Base-by-base conservation (phyloP, 495 filamentous ascomycete species). In the Aspergillus steynii region DNA sequence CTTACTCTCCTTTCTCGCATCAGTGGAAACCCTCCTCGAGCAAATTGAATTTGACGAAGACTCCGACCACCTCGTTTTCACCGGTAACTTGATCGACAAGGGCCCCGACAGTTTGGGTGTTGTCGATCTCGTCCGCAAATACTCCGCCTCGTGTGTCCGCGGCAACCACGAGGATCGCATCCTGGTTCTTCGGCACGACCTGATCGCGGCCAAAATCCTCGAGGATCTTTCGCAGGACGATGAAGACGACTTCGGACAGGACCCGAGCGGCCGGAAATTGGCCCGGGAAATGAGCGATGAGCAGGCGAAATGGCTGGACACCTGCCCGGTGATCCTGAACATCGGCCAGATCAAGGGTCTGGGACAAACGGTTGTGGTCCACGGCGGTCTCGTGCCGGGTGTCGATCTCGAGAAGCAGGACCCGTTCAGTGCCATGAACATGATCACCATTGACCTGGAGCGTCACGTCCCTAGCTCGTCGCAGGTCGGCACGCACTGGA, bases 91-190 rank as follows among this genome's bases (percentile, higher is more conserved):
- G 63, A 86, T 97, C 65, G 86, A 88, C 65, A 96, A 96, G 72
- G 95, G 95, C 7, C 94, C 94, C 9, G 87, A 96, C 68, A 93
- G 90, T 58, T 53, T 76, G 1, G 91, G 90, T 31, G 92, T 96
- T 0, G 80, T 99, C 31, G 85, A 91, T 58, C 74, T 92, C 15
- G 90, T 87, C 10, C 86, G 88, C 59, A 69, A 80, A 14, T 72
- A 90, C 29, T 81, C 80, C 15, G 94, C 94, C 3, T 88, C 86
- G 32, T 90, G 85, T 59, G 92, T 97, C 1, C 86, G 95, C 29
- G 95, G 95, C 14, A 98, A 99, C 75, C 93, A 97, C 73, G 95
- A 99, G 68, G 92, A 99, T 67, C 82, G 86, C 9, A 80, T 96
- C 12, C 77, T 96, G 25, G 76, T 85, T 5, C 69, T 82, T 12